Base-by-base conservation (phyloP, 305 asterid genomes). In the Plantago lanceolata region DNA sequence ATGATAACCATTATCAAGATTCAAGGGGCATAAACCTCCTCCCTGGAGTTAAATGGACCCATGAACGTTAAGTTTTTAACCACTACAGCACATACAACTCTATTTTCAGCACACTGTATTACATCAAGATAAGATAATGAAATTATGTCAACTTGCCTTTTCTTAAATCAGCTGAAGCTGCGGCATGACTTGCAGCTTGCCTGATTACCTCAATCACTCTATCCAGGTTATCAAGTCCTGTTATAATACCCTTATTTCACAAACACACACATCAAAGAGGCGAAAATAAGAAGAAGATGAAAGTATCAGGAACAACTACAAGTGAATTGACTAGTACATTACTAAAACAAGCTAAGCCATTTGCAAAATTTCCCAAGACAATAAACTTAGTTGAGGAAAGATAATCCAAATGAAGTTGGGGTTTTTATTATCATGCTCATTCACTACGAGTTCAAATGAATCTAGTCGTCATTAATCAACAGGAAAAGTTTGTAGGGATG, bases 181-280 rank as follows among this genome's bases (percentile, higher is more conserved):
- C 61, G 52, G 74, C 73, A 71, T 90, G 83, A 75, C 83, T 83
- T 63, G 99, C 71, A 79, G 97, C 90, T 71, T 83, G 80, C 74
- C 90, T 79, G 76, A 94, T 81, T 53, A 80, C 57, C 60, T 79
- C 79, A 43, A 94, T 90, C 64, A 90, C 88, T 66, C 75, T 79
- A 72, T 90, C 97, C 81, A 90, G 76, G 68, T 90, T 86, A 72
- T 83, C 94, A 73, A 94, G 97, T 73, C 96, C 99, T 75, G 73
- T 65, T 58, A 88, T 68, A 57, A 90, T 79, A 65, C 99, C 99
- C 99, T 93, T 67, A 45, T 58, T 66, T 75, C 82, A 82, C 51
- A 69, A 13, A 63, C 56, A 56, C 61, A 2, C 44, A 20, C 57
- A 12, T 16, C 28, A 50, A 50, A n/a, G 24, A 52, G 19, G 11